phyloP scores from a whole-genome alignment of 371 early-diverging fungal genomes.

The Umbelopsis sp. region DNA sequence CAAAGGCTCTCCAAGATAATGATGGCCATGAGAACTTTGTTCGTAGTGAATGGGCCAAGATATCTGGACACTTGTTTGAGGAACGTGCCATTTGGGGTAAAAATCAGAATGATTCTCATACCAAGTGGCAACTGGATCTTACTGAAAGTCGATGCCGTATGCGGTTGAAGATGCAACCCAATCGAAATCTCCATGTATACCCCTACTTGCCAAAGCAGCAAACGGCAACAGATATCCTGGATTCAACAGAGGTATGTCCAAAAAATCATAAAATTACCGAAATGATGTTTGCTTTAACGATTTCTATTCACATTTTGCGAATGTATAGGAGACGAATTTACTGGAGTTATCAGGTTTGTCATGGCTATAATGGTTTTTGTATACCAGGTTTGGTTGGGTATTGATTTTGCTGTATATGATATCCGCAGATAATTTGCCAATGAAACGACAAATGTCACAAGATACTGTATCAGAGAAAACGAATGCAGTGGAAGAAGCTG shows the following conservation, averaged over 20 bases:
- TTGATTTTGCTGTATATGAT: neutral
- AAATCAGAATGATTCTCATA: slow-evolving; percentile 26
- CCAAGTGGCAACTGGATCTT: slow-evolving; percentile 75
- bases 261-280: no score
- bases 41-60: slow-evolving; percentile 67
- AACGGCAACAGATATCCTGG: slow-evolving; percentile 7
- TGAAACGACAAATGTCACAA: slow-evolving; percentile 7
- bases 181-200: slow-evolving; percentile 24
- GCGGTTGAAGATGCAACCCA: slow-evolving; percentile 56
- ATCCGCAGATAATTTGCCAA: neutral
- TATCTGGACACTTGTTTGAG: slow-evolving; percentile 52
- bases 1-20: slow-evolving; percentile 65
- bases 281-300: no score
- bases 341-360: neutral
- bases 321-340: slow-evolving; percentile 9
- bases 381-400: no score
- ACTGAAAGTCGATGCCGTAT: slow-evolving; percentile 71
- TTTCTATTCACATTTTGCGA: neutral
- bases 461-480: neutral
- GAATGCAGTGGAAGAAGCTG: neutral
- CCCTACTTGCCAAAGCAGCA: slow-evolving; percentile 58
- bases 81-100: slow-evolving; percentile 73
- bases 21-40: slow-evolving; percentile 66
- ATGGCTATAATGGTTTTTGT: no score
- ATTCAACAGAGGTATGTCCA: slow-evolving; percentile 10